Conservation (phyloP, 352 stramenopile genomes). For the Pythium pyrilobum region DNA sequence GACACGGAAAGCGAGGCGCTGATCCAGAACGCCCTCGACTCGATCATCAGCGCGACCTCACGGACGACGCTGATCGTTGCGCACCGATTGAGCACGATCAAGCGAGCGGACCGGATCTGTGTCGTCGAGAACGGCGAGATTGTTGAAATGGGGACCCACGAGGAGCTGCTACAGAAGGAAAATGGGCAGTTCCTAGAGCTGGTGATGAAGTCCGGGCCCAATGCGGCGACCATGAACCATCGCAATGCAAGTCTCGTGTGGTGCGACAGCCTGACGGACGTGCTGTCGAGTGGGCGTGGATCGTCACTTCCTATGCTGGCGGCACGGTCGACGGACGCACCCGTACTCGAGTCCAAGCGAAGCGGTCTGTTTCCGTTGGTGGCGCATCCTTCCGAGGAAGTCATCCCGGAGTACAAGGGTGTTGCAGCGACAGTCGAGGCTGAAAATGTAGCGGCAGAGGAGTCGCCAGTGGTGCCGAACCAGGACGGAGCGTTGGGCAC, state of each 20-base stretch:
- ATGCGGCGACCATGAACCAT: not conserved
- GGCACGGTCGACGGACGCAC: not conserved
- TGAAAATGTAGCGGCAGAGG: not conserved
- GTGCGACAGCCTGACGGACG: conserved; percentile 14
- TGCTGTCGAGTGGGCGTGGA: not conserved
- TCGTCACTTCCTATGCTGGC: conserved; percentile 17
- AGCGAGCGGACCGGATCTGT: conserved; percentile 30
- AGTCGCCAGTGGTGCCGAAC: too few species aligned
- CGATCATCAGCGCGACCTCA: conserved; percentile 25
- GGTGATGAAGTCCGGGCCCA: conserved; percentile 4
- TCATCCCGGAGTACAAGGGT: not conserved
- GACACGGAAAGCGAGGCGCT: conserved; percentile 64
- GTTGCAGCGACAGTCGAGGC: not conserved
- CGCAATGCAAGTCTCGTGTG: conserved; percentile 21
- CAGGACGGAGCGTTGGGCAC: not conserved
- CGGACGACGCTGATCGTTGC: conserved; percentile 38
- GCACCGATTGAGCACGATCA: conserved; percentile 32
- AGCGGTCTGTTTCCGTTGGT: conserved; percentile 1
- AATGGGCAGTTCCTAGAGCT: conserved; percentile 17
- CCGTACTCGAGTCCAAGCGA: conserved; percentile 8
- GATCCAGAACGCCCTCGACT: conserved; percentile 56
- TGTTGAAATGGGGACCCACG: conserved; percentile 17
- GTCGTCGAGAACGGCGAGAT: conserved; percentile 22
- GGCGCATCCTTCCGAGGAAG: too few species aligned
- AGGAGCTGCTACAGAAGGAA: conserved; percentile 10